Evolutionary conservation across 2,329 filamentous ascomycete genomes (phyloP), one percentile per base, ranked within the genome.

Genomic region (Colletotrichum costaricense): DNA sequence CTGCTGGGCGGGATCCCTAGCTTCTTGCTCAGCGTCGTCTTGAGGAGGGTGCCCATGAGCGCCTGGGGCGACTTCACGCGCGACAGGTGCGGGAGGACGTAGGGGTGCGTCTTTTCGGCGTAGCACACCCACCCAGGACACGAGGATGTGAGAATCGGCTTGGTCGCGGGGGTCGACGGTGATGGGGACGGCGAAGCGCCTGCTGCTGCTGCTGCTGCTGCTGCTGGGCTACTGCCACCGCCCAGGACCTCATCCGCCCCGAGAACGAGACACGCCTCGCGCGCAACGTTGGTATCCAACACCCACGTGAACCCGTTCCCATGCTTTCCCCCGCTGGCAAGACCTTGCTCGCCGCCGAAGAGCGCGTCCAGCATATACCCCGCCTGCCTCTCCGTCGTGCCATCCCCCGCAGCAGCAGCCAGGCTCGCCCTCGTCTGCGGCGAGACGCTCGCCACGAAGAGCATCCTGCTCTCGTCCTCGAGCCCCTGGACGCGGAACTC

Each of bases 101-200:
- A 93, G 2, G 97, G 95, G 79, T 99, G 97, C 68, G 96, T 98
- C 85, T 99, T 98, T 82, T 99, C 97, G 30, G 96, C 96, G 80
- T 99, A 99, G 84, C 97, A 99, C 69, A 99, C 96, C 95, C 97
- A 99, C 8, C 97, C 97, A 1, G 97, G 97, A 81, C 97, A 99
- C 24, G 95, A 95, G 4, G 95, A 95, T 9, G 95, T 95, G 56
- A 99, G 88, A 35, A 96, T 91, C 0, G 94, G 94, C 67, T 86
- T 86, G 26, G 79, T 57, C 8, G 52, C 57, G 2, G 12, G 38
- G 14, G 12, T 42, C 2, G 69, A 28, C 9, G 69, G 63, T 12
- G 74, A 16, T 0, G 68, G 60, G 2, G 42, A 16, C 2, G 66
- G 60, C 5, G 38, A 42, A 42, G 72, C 46, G 28, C 72, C 33